Conservation (phyloP, 257 asterid species). For the Scutellaria baicalensis region DNA sequence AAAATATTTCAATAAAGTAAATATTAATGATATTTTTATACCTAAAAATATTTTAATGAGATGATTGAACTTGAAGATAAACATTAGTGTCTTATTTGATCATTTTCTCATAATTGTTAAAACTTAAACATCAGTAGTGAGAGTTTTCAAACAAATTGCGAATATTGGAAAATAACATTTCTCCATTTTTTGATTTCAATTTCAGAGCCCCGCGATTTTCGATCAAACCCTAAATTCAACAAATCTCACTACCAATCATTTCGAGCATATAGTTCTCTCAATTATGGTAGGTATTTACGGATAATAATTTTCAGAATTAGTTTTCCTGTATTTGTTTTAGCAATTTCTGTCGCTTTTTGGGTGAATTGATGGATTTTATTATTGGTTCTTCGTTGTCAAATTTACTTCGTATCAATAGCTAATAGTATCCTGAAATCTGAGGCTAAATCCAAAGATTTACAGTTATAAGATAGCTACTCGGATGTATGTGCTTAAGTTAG, state of each 20-base stretch:
- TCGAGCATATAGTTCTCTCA: not conserved
- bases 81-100: too few species aligned
- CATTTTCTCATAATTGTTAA: too few species aligned
- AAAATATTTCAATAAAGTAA: too few species aligned
- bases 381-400: not conserved
- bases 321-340: not conserved
- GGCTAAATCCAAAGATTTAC: not conserved
- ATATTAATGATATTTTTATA: too few species aligned
- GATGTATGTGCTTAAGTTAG: not conserved
- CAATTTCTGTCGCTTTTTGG: not conserved
- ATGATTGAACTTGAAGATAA: too few species aligned
- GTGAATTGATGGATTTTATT: not conserved
- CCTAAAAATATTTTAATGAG: too few species aligned
- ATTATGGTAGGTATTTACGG: not conserved
- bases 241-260: not conserved
- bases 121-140: too few species aligned
- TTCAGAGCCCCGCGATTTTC: conserved; percentile 10
- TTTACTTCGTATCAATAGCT: not conserved
- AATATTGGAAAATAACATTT: not conserved
- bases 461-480: not conserved
- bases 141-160: not conserved
- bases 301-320: not conserved
- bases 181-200: not conserved
- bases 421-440: not conserved
- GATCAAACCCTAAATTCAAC: conserved; percentile 22